Evolutionary conservation across 1,284 basidiomycete genomes (phyloP).

Genomic region (Takashimella koratensis): DNA sequence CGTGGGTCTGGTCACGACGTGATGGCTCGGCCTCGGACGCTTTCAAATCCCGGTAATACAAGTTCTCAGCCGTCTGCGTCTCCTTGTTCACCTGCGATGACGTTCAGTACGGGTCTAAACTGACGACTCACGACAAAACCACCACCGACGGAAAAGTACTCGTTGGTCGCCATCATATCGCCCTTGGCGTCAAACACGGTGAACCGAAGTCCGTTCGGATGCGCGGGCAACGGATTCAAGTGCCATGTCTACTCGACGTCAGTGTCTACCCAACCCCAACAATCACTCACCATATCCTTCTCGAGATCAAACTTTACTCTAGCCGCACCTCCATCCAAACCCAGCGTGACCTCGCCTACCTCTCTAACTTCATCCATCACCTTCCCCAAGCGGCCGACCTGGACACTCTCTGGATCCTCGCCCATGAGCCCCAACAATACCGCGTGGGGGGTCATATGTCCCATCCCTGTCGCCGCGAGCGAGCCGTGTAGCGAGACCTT

Average conservation of each 20-base stretch:
- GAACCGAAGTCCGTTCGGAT: conserved; percentile 87
- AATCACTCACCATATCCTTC: conserved; percentile 74
- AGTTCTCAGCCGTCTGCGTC: conserved; percentile 75
- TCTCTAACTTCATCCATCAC: conserved; percentile 28
- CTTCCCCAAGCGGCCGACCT: conserved; percentile 32
- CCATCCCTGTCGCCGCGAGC: conserved; percentile 59
- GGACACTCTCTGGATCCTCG: conserved; percentile 45
- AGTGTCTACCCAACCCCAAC: conserved; percentile 15
- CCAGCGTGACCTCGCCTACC: conserved; percentile 29
- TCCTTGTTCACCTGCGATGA: conserved; percentile 26
- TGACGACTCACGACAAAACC: conserved; percentile 79
- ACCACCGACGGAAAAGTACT: conserved; percentile 84
- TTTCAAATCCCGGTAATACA: conserved; percentile 95
- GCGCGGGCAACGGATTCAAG: conserved; percentile 39
- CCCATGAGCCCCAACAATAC: conserved; percentile 87
- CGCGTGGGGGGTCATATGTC: conserved; percentile 92
- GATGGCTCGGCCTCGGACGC: conserved; percentile 72
- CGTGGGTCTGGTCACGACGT: conserved; percentile 68
- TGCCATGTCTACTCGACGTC: conserved; percentile 28
- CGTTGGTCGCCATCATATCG: conserved; percentile 85
- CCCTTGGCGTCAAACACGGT: conserved; percentile 77
- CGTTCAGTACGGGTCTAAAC: conserved; percentile 1
- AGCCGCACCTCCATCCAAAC: conserved; percentile 66
- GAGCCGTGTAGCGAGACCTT: conserved; percentile 73
- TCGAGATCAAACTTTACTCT: conserved; percentile 79